Percentiles rank a stretch among this genome's conserved stretches.
phyloP scores from a whole-genome alignment of 768 basidiomycete genomes.

The Suillus sp. region DNA sequence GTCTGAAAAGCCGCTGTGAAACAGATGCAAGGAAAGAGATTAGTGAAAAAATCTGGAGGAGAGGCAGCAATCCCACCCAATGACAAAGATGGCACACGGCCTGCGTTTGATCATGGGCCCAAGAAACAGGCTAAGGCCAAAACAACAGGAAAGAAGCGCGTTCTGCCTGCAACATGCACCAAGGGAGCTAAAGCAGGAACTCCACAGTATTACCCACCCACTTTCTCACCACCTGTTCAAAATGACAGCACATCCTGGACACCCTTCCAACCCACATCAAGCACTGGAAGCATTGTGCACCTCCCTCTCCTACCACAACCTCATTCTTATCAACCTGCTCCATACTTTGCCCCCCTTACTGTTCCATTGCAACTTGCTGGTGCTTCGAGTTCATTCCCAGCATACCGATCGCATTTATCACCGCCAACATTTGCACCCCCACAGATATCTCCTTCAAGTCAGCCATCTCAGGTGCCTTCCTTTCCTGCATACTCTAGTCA shows the following conservation, averaged over 20 bases:
- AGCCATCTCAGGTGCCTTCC: neutral
- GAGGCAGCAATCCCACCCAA: neutral
- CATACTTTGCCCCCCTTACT: neutral
- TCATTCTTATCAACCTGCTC: neutral
- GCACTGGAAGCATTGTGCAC: neutral
- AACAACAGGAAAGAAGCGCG: neutral
- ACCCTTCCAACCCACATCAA: neutral
- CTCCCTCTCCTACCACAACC: neutral
- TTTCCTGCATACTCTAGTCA: neutral
- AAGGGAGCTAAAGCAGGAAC: neutral
- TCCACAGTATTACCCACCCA: neutral
- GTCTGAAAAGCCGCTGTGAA: constrained; percentile 2
- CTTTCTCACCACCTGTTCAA: neutral
- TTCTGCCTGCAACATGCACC: neutral
- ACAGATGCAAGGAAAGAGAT: constrained; percentile 6
- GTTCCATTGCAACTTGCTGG: neutral
- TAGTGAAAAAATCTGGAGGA: neutral
- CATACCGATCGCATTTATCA: neutral
- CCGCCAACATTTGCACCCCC: neutral
- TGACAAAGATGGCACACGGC: neutral
- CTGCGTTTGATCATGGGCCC: neutral
- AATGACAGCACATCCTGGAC: neutral
- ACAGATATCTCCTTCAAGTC: constrained; percentile 1
- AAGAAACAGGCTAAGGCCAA: neutral
- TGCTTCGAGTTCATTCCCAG: neutral